These are phyloP conservation scores for Wickerhamomyces xylosicus DNA, from an alignment of 805 yeast genomes.

Conservation along the genomic window DNA sequence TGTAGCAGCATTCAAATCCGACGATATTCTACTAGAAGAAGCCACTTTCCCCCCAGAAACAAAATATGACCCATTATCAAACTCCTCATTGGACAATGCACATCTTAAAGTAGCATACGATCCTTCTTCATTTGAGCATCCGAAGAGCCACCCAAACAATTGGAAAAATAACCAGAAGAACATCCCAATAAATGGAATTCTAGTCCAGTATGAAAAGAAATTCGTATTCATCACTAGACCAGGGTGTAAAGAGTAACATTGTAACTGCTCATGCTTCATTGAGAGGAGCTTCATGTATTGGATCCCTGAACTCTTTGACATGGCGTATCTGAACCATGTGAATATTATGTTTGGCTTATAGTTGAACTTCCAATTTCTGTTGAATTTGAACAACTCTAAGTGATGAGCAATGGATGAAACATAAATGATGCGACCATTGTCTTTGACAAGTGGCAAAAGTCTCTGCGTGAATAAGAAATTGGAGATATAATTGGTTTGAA, in stretches of 20 bases:
- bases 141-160: slow-evolving; percentile 56
- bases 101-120: slow-evolving; percentile 54
- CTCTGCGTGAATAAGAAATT: slow-evolving; percentile 62
- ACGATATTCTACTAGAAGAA: slow-evolving; percentile 48
- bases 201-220: slow-evolving; percentile 65
- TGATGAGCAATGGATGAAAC: slow-evolving; percentile 57
- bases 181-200: slow-evolving; percentile 69
- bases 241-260: slow-evolving; percentile 66
- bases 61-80: slow-evolving; percentile 62
- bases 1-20: slow-evolving; percentile 48
- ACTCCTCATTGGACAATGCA: slow-evolving; percentile 39
- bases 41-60: slow-evolving; percentile 49
- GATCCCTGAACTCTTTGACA: slow-evolving; percentile 70
- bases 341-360: slow-evolving; percentile 56
- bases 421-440: slow-evolving; percentile 39
- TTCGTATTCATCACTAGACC: slow-evolving; percentile 83
- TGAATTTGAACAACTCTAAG: slow-evolving; percentile 37
- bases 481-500: slow-evolving; percentile 70
- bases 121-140: slow-evolving; percentile 66
- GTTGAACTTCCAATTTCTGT: slow-evolving; percentile 38
- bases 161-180: slow-evolving; percentile 66
- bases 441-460: slow-evolving; percentile 34
- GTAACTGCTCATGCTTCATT: slow-evolving; percentile 51
- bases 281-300: slow-evolving; percentile 62
- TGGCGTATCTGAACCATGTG: slow-evolving; percentile 70